phyloP scores from a whole-genome alignment of 2,329 filamentous ascomycete genomes.

The Aureobasidium sp. region DNA sequence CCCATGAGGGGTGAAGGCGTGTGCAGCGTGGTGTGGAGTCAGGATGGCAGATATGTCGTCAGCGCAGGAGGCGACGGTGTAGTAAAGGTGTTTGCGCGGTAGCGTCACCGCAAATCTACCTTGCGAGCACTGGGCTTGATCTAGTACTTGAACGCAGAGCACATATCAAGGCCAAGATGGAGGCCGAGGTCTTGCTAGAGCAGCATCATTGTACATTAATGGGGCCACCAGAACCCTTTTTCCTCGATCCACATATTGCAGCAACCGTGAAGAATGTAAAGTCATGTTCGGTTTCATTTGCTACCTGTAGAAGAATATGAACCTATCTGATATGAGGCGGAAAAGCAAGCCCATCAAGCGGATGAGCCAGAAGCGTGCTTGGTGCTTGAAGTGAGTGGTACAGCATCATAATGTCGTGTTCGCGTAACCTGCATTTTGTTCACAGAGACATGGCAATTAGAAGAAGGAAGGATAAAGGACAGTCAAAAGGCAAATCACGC shows the following conservation, averaged over 20 bases:
- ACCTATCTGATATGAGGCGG: not conserved
- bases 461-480: not conserved
- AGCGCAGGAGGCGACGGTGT: conserved; percentile 91
- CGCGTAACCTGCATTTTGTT: not conserved
- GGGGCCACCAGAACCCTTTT: not conserved
- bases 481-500: conserved; percentile 1
- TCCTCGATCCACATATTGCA: not conserved
- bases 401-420: conserved; percentile 13
- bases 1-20: conserved; percentile 95
- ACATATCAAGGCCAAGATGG: not conserved
- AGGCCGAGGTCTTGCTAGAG: not conserved
- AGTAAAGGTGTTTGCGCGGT: conserved; percentile 71
- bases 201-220: conserved; percentile 1
- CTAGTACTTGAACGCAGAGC: not conserved
- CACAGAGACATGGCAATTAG: not conserved
- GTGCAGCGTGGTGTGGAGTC: conserved; percentile 90
- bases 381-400: not conserved
- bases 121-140: not conserved
- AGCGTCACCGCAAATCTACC: conserved; percentile 6
- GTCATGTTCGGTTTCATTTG: not conserved
- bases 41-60: conserved; percentile 89
- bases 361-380: not conserved
- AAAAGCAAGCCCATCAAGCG: not conserved
- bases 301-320: not conserved
- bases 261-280: not conserved